Conservation (phyloP, 768 basidiomycete genomes). For the Termitomyces sp. region DNA sequence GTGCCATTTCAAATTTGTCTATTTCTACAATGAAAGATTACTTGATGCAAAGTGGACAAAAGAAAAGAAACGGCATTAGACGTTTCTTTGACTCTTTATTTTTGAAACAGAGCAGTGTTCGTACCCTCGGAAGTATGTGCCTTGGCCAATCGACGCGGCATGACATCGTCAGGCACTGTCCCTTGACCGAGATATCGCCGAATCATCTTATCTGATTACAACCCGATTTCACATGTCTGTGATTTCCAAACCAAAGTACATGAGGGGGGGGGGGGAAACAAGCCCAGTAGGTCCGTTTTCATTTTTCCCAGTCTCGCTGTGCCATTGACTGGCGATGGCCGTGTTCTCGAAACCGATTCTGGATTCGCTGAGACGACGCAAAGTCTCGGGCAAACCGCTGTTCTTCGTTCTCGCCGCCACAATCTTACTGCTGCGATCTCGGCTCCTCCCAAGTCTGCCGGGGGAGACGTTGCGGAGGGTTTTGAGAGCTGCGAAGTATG, state of each 20-base stretch:
- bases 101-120: too few relatives aligned
- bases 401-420: constrained; percentile 37
- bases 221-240: constrained; percentile 1
- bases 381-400: constrained; percentile 21
- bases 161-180: neutral
- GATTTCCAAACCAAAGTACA: neutral
- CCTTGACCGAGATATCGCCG: neutral
- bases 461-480: constrained; percentile 23
- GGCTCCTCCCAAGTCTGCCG: constrained; percentile 29
- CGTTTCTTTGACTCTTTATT: too few relatives aligned
- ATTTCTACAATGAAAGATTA: too few relatives aligned
- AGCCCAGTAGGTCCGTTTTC: neutral
- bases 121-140: too few relatives aligned
- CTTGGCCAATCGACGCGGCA: too few relatives aligned
- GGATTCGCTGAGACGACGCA: constrained; percentile 4
- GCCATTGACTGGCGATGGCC: constrained; percentile 5
- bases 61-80: too few relatives aligned
- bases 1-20: too few relatives aligned
- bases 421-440: constrained; percentile 47
- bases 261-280: neutral
- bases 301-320: neutral
- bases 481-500: constrained; percentile 17
- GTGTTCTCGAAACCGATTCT: constrained; percentile 14
- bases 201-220: constrained; percentile 2
- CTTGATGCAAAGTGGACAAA: too few relatives aligned